A percentile compares a stretch with the other conserved stretches of the same genome.
Evolutionary conservation across 768 basidiomycete species (phyloP).

Genomic region (Lenzites betulinus): DNA sequence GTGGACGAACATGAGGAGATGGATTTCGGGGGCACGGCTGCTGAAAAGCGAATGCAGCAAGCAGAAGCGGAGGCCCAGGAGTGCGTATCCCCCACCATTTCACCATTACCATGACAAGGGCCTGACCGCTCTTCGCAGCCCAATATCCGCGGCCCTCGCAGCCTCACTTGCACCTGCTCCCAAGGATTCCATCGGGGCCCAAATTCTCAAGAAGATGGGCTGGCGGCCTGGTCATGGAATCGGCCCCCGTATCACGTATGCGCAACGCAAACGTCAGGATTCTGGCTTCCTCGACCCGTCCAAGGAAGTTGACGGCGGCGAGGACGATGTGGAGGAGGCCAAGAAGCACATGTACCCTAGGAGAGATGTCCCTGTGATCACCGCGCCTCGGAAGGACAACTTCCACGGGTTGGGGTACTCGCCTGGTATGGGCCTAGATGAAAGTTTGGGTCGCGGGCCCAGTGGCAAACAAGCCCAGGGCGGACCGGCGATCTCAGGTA

Average conservation of each 20-base stretch:
- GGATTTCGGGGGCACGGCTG: conserved; percentile 61
- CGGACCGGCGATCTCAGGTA: conserved; percentile 66
- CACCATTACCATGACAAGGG: no score
- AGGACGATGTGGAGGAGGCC: conserved; percentile 77
- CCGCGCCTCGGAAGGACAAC: conserved; percentile 71
- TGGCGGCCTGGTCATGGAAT: conserved; percentile 94
- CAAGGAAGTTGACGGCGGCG: conserved; percentile 59
- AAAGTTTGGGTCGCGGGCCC: conserved; percentile 49
- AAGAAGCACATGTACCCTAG: conserved; percentile 86
- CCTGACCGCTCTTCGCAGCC: conserved; percentile 52
- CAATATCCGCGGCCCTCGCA: conserved; percentile 63
- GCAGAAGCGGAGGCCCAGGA: conserved; percentile 51
- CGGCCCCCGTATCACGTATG: conserved; percentile 82
- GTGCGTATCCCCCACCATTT: no score
- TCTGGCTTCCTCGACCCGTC: conserved; percentile 41
- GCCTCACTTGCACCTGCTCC: conserved; percentile 71
- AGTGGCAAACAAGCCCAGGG: conserved; percentile 17
- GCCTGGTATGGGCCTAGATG: conserved; percentile 63
- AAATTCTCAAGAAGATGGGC: conserved; percentile 92
- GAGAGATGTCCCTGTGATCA: conserved; percentile 68
- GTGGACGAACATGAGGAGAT: conserved; percentile 82
- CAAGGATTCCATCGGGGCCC: conserved; percentile 79
- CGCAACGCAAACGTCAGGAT: conserved; percentile 74
- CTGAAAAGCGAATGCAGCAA: conserved; percentile 40
- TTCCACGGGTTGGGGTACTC: conserved; percentile 80